Base-by-base conservation (phyloP, 1,139 yeast species). In the Sugiyamaella grinbergsii region DNA sequence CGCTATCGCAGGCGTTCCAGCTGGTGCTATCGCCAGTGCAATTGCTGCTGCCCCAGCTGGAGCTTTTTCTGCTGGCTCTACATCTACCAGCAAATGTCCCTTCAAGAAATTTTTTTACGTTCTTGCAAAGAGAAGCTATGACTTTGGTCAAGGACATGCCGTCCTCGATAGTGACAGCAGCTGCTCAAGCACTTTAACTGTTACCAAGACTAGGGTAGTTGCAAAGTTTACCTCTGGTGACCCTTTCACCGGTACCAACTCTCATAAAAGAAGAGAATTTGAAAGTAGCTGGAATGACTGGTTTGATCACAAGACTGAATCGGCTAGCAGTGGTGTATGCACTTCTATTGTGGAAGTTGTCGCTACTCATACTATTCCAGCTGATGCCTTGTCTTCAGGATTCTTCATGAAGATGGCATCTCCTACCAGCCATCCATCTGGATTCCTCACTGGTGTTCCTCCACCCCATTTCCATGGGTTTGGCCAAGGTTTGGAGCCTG, bases 181-280 rank as follows among this genome's bases (percentile, higher is more conserved):
- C 32, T 38, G 42, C 18, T 22, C 42, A 6, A 13, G 28, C 31
- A 38, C 42, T 3, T 16, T 26, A 6, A 38, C 42, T 13, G 32
- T 24, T 7, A 38, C 42, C 24, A 38, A 32, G 28, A 38, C 42
- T 6, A 31, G 16, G 20, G 13, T 22, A 10, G 42, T 38, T 23
- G 32, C 42, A 4, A 11, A 38, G 15, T 38, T 38, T 15, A 32
- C 26, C n/a, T 24, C 26, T 24, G 42, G 42, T 4, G 22, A 24
- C 15, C 42, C 42, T 5, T 38, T 38, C 20, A 38, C 42, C 8
- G 42, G 42, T 8, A 22, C 42, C 32, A 38, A 38, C 20, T 6
- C 42, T 13, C 28, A 38, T 22, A 26, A 20, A 5, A 38, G n/a
- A 38, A 32, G 15, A 19, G 42, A 15, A 7, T 38, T 38, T 38